Conservation (phyloP, 192 early-diverging fungal genomes). For the Rhizoclosmatium globosum region DNA sequence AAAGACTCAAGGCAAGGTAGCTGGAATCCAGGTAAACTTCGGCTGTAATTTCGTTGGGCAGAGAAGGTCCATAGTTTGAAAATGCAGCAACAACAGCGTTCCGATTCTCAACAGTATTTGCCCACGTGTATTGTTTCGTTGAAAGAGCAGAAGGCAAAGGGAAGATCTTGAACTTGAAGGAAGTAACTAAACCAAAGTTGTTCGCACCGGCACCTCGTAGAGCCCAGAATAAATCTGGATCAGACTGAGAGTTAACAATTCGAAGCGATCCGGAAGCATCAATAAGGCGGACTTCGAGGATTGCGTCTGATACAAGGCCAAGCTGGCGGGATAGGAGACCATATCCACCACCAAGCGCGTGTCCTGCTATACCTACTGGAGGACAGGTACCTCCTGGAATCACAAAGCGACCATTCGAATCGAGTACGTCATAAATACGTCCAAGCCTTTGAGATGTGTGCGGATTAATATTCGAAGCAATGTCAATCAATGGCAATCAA, state of each 20-base stretch:
- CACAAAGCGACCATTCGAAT: conserved; percentile 13
- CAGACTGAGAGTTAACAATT: conserved; percentile 25
- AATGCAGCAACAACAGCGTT: too few species aligned
- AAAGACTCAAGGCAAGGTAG: too few species aligned
- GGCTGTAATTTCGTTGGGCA: too few species aligned
- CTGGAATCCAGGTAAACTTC: too few species aligned
- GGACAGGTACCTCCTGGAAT: conserved; percentile 31
- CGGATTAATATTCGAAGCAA: too few species aligned
- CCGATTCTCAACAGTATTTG: too few species aligned
- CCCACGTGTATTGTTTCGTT: too few species aligned
- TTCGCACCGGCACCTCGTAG: conserved; percentile 32
- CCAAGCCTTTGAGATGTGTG: conserved; percentile 1
- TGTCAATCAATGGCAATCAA: too few species aligned
- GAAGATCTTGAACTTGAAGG: conserved; percentile 29
- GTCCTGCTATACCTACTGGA: conserved; percentile 33
- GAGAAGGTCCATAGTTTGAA: too few species aligned
- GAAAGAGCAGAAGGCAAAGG: neutral
- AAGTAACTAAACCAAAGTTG: conserved; percentile 42
- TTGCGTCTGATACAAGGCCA: conserved; percentile 32
- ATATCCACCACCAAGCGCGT: conserved; percentile 36
- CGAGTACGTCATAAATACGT: conserved; percentile 8
- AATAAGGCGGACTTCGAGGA: conserved; percentile 31
- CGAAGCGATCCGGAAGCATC: conserved; percentile 15
- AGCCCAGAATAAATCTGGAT: conserved; percentile 34
- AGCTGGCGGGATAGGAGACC: conserved; percentile 32